phyloP scores from a whole-genome alignment of 768 basidiomycete genomes.

The Inosperma sp. region DNA sequence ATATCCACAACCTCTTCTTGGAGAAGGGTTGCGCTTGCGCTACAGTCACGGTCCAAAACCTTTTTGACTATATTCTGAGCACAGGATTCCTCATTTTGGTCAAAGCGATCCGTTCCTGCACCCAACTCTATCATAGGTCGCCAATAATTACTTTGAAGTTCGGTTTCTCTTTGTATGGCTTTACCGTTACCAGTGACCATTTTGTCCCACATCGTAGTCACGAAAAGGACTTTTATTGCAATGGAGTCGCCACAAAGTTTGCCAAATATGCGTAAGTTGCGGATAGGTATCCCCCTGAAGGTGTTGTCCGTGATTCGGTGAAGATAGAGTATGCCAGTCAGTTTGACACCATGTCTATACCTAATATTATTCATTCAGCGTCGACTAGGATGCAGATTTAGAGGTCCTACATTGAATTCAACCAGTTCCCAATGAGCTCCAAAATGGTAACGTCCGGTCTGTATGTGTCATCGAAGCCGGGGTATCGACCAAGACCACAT shows the following conservation, averaged over 20 bases:
- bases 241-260: slow-evolving; percentile 40
- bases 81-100: slow-evolving; percentile 25
- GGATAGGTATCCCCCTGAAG: slow-evolving; percentile 35
- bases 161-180: slow-evolving; percentile 26
- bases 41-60: slow-evolving; percentile 16
- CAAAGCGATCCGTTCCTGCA: slow-evolving; percentile 35
- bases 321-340: slow-evolving; percentile 37
- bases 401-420: slow-evolving; percentile 6
- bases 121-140: slow-evolving; percentile 39
- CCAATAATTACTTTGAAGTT: slow-evolving; percentile 26
- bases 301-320: slow-evolving; percentile 36
- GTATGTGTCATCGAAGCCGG: slow-evolving; percentile 25
- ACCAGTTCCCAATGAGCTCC: slow-evolving; percentile 27
- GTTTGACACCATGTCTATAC: slow-evolving; percentile 20
- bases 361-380: background rate
- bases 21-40: slow-evolving; percentile 1
- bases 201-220: slow-evolving; percentile 40
- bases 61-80: slow-evolving; percentile 30
- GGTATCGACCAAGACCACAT: slow-evolving; percentile 22
- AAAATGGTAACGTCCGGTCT: slow-evolving; percentile 31
- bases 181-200: slow-evolving; percentile 23
- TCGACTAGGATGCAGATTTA: background rate
- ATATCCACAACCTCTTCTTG: slow-evolving; percentile 11
- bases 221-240: slow-evolving; percentile 40
- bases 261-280: slow-evolving; percentile 43